These are phyloP conservation scores for Sporisorium scitamineum DNA, from an alignment of 1,284 basidiomycete genomes.

Conservation along the genomic window DNA sequence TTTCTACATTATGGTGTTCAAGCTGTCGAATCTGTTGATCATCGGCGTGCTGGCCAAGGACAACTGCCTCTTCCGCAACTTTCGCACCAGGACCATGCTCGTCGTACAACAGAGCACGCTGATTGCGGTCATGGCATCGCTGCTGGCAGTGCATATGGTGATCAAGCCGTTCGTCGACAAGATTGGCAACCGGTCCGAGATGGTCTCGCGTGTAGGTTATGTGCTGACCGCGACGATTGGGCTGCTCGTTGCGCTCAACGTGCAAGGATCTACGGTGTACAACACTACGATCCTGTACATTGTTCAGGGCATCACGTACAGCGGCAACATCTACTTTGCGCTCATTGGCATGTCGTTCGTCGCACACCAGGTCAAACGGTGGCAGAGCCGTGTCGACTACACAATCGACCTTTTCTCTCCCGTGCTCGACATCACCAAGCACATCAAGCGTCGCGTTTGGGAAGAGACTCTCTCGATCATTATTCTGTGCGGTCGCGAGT, in stretches of 20 bases:
- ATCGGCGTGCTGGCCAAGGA: slow-evolving; percentile 76
- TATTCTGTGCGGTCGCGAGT: slow-evolving; percentile 76
- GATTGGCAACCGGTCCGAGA: slow-evolving; percentile 81
- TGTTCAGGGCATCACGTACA: slow-evolving; percentile 47
- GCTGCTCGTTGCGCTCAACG: slow-evolving; percentile 71
- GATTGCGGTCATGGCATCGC: slow-evolving; percentile 74
- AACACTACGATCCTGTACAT: slow-evolving; percentile 61
- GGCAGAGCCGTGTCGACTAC: slow-evolving; percentile 79
- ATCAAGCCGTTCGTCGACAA: slow-evolving; percentile 79
- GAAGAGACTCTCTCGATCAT: slow-evolving; percentile 81
- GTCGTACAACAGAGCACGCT: slow-evolving; percentile 78
- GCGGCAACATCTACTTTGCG: slow-evolving; percentile 62
- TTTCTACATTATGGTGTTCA: slow-evolving; percentile 72
- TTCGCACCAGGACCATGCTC: slow-evolving; percentile 73
- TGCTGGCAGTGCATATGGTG: slow-evolving; percentile 73
- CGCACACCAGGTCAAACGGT: slow-evolving; percentile 70
- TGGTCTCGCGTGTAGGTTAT: slow-evolving; percentile 79
- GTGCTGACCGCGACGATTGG: slow-evolving; percentile 77
- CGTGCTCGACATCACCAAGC: slow-evolving; percentile 77
- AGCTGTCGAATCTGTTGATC: slow-evolving; percentile 78
- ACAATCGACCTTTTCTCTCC: slow-evolving; percentile 86
- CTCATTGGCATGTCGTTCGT: slow-evolving; percentile 46
- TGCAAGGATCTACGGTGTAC: slow-evolving; percentile 58
- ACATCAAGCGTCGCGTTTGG: slow-evolving; percentile 82
- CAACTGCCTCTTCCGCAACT: slow-evolving; percentile 80